Percentiles rank a stretch among this genome's conserved stretches.
phyloP scores from a whole-genome alignment of 331 rosid genomes.

The Stylosanthes scabra region DNA sequence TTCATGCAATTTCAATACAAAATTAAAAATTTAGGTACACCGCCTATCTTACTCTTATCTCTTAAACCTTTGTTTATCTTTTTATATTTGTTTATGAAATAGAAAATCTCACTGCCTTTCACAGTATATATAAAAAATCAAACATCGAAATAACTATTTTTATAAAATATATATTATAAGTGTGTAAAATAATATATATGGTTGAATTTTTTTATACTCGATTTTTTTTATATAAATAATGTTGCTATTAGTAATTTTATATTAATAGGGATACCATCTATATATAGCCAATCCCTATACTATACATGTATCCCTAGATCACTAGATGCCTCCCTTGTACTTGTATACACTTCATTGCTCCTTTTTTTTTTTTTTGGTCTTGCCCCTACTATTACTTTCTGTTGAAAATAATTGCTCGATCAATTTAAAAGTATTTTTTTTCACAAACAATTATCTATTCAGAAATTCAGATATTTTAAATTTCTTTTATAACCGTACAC shows the following conservation, averaged over 20 bases:
- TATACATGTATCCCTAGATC: slow-evolving; percentile 42
- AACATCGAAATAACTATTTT: too few relatives aligned
- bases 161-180: too few relatives aligned
- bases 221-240: background rate
- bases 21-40: background rate
- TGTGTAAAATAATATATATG: too few relatives aligned
- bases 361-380: slow-evolving; percentile 45
- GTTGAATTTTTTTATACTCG: too few relatives aligned
- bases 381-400: slow-evolving; percentile 47
- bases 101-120: background rate
- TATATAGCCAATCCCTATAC: background rate
- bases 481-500: too few relatives aligned
- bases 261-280: background rate
- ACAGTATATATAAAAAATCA: background rate
- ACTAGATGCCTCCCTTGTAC: slow-evolving; percentile 45
- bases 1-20: background rate
- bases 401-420: too few relatives aligned
- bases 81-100: background rate
- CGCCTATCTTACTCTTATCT: background rate
- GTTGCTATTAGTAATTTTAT: background rate
- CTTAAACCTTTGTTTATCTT: background rate
- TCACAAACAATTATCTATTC: too few relatives aligned
- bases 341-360: slow-evolving; percentile 44
- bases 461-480: too few relatives aligned
- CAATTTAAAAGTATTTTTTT: too few relatives aligned